Evolutionary conservation across 495 filamentous ascomycete genomes (phyloP).

Genomic region (Neurospora sp.): DNA sequence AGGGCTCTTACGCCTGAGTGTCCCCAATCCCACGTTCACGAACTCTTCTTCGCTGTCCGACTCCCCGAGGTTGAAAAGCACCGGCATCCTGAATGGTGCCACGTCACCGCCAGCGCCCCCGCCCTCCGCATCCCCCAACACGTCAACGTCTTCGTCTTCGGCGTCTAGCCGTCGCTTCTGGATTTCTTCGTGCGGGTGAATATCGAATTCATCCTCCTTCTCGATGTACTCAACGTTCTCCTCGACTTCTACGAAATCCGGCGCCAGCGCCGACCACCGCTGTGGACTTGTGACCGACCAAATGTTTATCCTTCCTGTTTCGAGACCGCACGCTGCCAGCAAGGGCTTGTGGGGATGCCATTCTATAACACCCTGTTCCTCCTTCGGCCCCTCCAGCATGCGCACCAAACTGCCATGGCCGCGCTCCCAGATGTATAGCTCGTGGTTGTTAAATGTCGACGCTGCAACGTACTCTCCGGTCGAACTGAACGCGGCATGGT

Average conservation of each 20-base stretch:
- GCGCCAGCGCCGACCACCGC: conserved; percentile 91
- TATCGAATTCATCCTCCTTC: conserved; percentile 94
- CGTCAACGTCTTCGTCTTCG: conserved; percentile 82
- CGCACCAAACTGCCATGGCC: conserved; percentile 87
- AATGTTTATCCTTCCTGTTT: conserved; percentile 79
- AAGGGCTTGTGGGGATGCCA: conserved; percentile 92
- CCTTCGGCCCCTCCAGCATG: conserved; percentile 89
- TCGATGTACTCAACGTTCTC: conserved; percentile 97
- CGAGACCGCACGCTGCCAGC: conserved; percentile 80
- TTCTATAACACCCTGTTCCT: conserved; percentile 90
- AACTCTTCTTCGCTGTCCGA: conserved; percentile 79
- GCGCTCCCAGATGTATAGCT: conserved; percentile 97
- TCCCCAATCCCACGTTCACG: conserved; percentile 72
- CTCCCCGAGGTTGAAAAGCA: conserved; percentile 70
- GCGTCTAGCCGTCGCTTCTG: conserved; percentile 79
- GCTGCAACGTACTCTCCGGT: conserved; percentile 90
- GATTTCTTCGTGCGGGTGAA: conserved; percentile 90
- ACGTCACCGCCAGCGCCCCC: conserved; percentile 46
- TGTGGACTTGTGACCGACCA: conserved; percentile 91
- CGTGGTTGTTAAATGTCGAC: conserved; percentile 91
- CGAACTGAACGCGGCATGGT: conserved; percentile 86
- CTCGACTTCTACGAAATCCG: conserved; percentile 95
- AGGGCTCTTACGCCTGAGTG: conserved; percentile 63
- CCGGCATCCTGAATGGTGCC: conserved; percentile 72
- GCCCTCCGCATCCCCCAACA: conserved; percentile 50